These are phyloP conservation scores for Spatholobus suberectus DNA, from an alignment of 306 rosid genomes.

Conservation along the genomic window DNA sequence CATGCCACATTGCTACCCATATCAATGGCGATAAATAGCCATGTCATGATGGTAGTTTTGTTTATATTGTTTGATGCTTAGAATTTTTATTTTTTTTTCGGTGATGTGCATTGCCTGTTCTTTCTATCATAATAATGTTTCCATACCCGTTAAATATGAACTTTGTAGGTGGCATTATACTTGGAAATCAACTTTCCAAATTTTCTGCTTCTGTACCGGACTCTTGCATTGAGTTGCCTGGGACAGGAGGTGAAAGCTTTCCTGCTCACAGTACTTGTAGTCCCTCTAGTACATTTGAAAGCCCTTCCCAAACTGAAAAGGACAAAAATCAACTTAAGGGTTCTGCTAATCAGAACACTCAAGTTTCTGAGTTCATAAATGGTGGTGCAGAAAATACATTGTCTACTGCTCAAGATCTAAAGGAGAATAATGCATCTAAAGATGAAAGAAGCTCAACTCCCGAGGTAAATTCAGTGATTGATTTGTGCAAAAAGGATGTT, in stretches of 20 bases:
- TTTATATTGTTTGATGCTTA: not conserved
- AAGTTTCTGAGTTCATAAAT: conserved; percentile 45
- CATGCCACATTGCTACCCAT: not conserved
- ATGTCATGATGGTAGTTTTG: conserved; percentile 8
- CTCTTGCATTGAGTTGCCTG: conserved; percentile 49
- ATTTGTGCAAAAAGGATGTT: conserved; percentile 50
- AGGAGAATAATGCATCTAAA: conserved; percentile 50
- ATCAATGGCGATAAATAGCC: not conserved
- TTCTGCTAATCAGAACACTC: conserved; percentile 45
- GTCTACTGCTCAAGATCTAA: conserved; percentile 49
- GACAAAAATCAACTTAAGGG: conserved; percentile 46
- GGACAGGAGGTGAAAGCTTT: conserved; percentile 51
- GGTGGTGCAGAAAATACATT: conserved; percentile 39
- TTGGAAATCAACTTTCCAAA: conserved; percentile 43
- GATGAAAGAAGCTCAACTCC: conserved; percentile 45
- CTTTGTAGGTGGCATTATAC: conserved; percentile 52
- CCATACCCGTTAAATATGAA: conserved; percentile 23
- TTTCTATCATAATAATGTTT: conserved; percentile 27
- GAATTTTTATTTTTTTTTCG: not conserved
- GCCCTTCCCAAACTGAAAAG: conserved; percentile 38
- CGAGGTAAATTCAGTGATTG: conserved; percentile 51
- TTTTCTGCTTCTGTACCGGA: conserved; percentile 52
- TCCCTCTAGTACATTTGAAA: conserved; percentile 33
- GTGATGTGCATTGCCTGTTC: not conserved
- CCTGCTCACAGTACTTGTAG: conserved; percentile 43